Evolutionary conservation across 2,329 filamentous ascomycete genomes (phyloP), one percentile per base, ranked within the genome.

Genomic region (Fusarium veterinarium): DNA sequence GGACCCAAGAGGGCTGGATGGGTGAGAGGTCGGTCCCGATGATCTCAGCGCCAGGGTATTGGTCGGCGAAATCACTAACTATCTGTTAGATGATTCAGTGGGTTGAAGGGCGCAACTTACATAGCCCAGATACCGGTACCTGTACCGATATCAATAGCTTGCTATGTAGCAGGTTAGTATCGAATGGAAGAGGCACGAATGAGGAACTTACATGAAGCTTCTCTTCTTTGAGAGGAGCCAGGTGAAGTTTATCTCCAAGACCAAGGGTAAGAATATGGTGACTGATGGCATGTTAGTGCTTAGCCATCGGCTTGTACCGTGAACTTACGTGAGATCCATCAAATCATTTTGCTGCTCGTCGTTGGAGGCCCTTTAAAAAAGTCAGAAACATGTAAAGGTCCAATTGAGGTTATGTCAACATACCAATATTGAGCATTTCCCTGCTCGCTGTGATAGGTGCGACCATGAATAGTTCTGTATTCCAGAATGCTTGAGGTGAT

Each of bases 71-170:
- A 65, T 89, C 89, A 68, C 90, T 90, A 6, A 8, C 2, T 5
- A 4, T 6, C 3, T 0, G 7, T 63, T 23, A 69, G 58, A 14
- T 1, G 1, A 2, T 9, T 1, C 13, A 17, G 1, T 4, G 2
- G 2, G 16, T 8, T 19, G 6, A 30, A 16, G 19, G 3, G 9
- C 9, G 5, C 19, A 1, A 30, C 25, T 8, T 69, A 77, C 77
- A 75, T 79, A 5, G 87, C 85, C 88, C 87, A 89, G 60, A 88
- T 74, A 2, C 88, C 88, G 2, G 87, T 88, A n/a, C 89, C 89
- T 10, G 87, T 89, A 35, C 88, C 86, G 25, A 89, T 81, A 64
- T 89, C 86, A 11, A 90, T 79, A 5, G 74, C 69, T 57, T 57
- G 68, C 72, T 74, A 20, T 1, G 14, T 14, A 13, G 5, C 0